Evolutionary conservation across 2,329 filamentous ascomycete genomes (phyloP).

Genomic region (Hypoxylon sp.): DNA sequence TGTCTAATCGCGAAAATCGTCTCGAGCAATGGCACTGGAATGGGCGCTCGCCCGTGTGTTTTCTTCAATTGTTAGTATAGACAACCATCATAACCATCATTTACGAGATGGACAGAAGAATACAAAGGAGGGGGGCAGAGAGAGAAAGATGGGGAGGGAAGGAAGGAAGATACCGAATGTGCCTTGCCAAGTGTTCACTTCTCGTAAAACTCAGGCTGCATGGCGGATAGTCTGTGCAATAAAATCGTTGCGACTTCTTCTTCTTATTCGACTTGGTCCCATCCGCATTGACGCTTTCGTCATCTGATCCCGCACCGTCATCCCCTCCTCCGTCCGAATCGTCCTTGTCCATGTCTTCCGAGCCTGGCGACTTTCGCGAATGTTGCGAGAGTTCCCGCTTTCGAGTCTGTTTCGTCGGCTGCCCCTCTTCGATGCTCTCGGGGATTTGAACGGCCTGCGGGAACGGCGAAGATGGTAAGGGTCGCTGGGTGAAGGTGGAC

Average conservation of each 20-base stretch:
- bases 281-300: slow-evolving; percentile 69
- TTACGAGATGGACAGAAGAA: too few species aligned
- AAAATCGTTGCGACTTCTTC: slow-evolving; percentile 96
- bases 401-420: slow-evolving; percentile 51
- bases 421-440: slow-evolving; percentile 54
- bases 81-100: slow-evolving; percentile 8
- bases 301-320: slow-evolving; percentile 67
- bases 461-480: slow-evolving; percentile 62
- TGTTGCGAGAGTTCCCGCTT: slow-evolving; percentile 67
- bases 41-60: slow-evolving; percentile 96
- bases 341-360: slow-evolving; percentile 78
- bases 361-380: slow-evolving; percentile 67
- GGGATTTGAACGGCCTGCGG: slow-evolving; percentile 58
- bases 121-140: too few species aligned
- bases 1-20: slow-evolving; percentile 92
- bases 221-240: slow-evolving; percentile 92
- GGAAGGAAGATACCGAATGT: slow-evolving; percentile 75
- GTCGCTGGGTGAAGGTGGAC: slow-evolving; percentile 63
- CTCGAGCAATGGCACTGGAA: slow-evolving; percentile 96
- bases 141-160: background rate
- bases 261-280: slow-evolving; percentile 81
- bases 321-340: slow-evolving; percentile 73
- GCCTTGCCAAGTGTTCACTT: slow-evolving; percentile 92
- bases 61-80: slow-evolving; percentile 61
- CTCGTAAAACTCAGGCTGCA: slow-evolving; percentile 95